These are phyloP conservation scores for Hemisphaericaspora xylofermentans DNA, from an alignment of 1,139 yeast species.

Conservation along the genomic window DNA sequence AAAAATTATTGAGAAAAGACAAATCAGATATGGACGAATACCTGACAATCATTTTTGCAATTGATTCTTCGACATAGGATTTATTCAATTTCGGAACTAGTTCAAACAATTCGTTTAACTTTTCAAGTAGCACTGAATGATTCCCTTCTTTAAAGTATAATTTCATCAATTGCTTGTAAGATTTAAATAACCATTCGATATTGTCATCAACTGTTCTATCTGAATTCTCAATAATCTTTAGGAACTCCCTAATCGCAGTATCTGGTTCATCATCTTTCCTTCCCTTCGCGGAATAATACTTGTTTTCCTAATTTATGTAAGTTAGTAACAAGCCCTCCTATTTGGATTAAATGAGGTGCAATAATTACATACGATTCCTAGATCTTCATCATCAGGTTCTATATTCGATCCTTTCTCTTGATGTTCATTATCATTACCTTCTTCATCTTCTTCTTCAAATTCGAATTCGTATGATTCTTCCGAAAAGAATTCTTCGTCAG, in stretches of 20 bases:
- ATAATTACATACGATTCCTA: slow-evolving; percentile 65
- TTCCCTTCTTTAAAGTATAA: slow-evolving; percentile 38
- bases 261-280: slow-evolving; percentile 58
- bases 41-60: slow-evolving; percentile 53
- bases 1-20: slow-evolving; percentile 26
- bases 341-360: slow-evolving; percentile 5
- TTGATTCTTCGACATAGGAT: slow-evolving; percentile 61
- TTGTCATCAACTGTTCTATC: slow-evolving; percentile 18
- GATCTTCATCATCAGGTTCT: slow-evolving; percentile 33
- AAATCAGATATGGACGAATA: slow-evolving; percentile 34
- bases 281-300: slow-evolving; percentile 63
- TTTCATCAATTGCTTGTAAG: slow-evolving; percentile 67
- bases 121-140: slow-evolving; percentile 33
- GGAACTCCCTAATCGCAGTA: slow-evolving; percentile 47
- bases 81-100: slow-evolving; percentile 33
- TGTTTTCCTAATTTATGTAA: slow-evolving; percentile 38
- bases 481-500: slow-evolving; percentile 58
- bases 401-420: slow-evolving; percentile 17
- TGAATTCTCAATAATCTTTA: slow-evolving; percentile 27
- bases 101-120: slow-evolving; percentile 23
- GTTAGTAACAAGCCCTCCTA: slow-evolving; percentile 21
- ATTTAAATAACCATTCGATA: slow-evolving; percentile 52
- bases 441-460: slow-evolving; percentile 58
- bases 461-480: slow-evolving; percentile 69
- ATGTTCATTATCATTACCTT: slow-evolving; percentile 24